Evolutionary conservation across 768 basidiomycete genomes (phyloP).

Genomic region (Sporobolomyces roseus): DNA sequence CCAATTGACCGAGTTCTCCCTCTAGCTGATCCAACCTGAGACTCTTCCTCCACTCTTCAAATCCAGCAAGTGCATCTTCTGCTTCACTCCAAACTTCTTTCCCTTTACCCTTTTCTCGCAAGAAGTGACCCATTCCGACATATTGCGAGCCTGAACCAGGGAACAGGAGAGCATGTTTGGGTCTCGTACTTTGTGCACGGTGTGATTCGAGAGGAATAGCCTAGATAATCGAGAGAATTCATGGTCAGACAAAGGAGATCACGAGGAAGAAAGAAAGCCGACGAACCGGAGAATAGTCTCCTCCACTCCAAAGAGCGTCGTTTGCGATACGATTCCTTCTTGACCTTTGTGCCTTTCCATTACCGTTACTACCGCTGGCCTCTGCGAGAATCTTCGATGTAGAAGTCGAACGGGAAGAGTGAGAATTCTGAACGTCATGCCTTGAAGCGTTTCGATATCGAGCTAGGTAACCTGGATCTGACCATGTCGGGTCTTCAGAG

Average conservation of each 20-base stretch:
- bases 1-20: slow-evolving; percentile 41
- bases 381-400: not conserved
- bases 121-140: slow-evolving; percentile 38
- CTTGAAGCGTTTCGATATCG: slow-evolving; percentile 24
- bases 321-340: slow-evolving; percentile 36
- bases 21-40: slow-evolving; percentile 40
- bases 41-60: slow-evolving; percentile 43
- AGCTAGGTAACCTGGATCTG: slow-evolving; percentile 32
- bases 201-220: slow-evolving; percentile 37
- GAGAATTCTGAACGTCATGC: slow-evolving; percentile 15
- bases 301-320: slow-evolving; percentile 38
- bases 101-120: slow-evolving; percentile 31
- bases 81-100: slow-evolving; percentile 44
- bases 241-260: no score
- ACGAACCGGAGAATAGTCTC: slow-evolving; percentile 29
- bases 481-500: slow-evolving; percentile 23
- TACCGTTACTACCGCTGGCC: not conserved
- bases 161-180: slow-evolving; percentile 43
- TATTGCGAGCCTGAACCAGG: slow-evolving; percentile 45
- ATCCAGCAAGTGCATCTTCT: slow-evolving; percentile 42
- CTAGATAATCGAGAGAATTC: no score
- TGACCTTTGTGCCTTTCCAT: slow-evolving; percentile 13
- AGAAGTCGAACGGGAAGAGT: not conserved
- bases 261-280: no score
- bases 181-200: slow-evolving; percentile 18